A percentile compares a stretch with the other conserved stretches of the same genome.
Conservation (phyloP, 305 asterid genomes). For the Galium porrigens region DNA sequence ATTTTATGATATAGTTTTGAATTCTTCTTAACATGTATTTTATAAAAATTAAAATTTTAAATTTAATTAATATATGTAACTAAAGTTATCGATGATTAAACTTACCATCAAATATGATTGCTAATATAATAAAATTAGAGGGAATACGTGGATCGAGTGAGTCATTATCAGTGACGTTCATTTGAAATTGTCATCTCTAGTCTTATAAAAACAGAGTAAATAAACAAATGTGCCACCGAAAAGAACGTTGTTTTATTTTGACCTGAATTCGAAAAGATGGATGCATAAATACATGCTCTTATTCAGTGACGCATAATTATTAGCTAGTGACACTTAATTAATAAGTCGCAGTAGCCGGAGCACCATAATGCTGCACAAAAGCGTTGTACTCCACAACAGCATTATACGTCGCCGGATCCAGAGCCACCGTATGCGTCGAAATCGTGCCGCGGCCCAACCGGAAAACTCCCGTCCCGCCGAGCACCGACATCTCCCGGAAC, state of each 20-base stretch:
- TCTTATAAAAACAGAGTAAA: too few relatives aligned
- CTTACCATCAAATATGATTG: too few relatives aligned
- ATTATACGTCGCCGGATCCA: constrained; percentile 10
- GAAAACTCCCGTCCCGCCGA: constrained; percentile 25
- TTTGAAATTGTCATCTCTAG: too few relatives aligned
- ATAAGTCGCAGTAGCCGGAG: neutral
- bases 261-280: neutral
- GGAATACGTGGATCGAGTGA: too few relatives aligned
- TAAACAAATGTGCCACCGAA: too few relatives aligned
- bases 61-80: too few relatives aligned
- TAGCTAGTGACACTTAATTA: neutral
- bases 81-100: too few relatives aligned
- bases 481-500: constrained; percentile 22
- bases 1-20: too few relatives aligned
- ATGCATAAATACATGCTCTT: neutral
- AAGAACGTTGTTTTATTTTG: neutral
- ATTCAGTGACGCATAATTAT: neutral
- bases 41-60: too few relatives aligned
- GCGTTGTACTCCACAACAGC: constrained; percentile 22
- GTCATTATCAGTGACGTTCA: too few relatives aligned
- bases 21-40: too few relatives aligned
- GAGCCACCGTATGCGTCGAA: constrained; percentile 12
- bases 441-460: constrained; percentile 23
- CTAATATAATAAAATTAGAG: too few relatives aligned
- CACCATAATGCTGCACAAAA: constrained; percentile 15